Conservation (phyloP, 1,284 basidiomycete genomes). For the Pseudozyma thailandica region DNA sequence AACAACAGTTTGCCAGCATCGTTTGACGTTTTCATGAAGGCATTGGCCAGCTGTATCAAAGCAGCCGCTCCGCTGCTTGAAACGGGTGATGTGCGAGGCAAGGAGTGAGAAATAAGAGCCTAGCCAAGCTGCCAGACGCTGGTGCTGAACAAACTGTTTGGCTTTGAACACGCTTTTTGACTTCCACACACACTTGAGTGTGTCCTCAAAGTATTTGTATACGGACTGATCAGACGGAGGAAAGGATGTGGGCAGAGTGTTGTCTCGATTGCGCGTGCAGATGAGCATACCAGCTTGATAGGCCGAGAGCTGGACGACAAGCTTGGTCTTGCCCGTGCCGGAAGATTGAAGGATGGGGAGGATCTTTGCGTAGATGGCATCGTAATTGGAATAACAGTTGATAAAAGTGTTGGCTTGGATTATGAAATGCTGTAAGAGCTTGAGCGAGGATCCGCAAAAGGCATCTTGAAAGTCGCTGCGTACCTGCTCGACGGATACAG, state of each 20-base stretch:
- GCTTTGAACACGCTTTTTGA: neutral
- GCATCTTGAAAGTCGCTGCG: too few relatives aligned
- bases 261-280: constrained; percentile 1
- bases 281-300: constrained; percentile 8
- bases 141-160: constrained; percentile 4
- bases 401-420: too few relatives aligned
- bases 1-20: constrained; percentile 5
- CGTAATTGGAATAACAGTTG: too few relatives aligned
- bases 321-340: constrained; percentile 17
- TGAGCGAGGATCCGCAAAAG: too few relatives aligned
- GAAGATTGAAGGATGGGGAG: constrained; percentile 9
- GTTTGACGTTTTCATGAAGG: neutral
- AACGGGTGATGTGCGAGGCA: neutral
- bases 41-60: neutral
- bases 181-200: neutral
- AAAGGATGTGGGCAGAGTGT: neutral
- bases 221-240: neutral
- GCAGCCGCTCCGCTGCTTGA: neutral
- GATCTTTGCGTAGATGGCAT: constrained; percentile 5
- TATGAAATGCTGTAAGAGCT: too few relatives aligned
- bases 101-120: constrained; percentile 3
- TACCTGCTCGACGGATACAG: too few relatives aligned
- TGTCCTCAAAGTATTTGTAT: neutral
- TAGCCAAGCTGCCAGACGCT: constrained; percentile 7
- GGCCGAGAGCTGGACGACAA: constrained; percentile 13